Evolutionary conservation across 768 basidiomycete genomes (phyloP), one percentile per base, ranked within the genome.

Genomic region (Termitomyces sp.): DNA sequence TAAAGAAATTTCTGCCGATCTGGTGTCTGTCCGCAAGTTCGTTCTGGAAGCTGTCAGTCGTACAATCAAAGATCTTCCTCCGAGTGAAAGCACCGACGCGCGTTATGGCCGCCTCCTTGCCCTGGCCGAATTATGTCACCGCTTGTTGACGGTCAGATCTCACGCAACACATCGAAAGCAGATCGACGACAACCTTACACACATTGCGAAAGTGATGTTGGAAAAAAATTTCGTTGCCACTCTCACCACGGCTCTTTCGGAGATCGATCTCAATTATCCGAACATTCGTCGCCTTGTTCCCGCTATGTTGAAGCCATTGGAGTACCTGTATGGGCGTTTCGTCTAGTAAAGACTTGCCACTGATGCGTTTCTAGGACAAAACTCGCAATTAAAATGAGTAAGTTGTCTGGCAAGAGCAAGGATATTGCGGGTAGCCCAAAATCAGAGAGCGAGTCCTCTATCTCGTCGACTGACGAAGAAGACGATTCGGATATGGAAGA

Each of bases 371-470:
- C 22, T 30, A 96, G 94, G 52, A 91, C 97, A 18, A 97, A 96
- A 70, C 80, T 95, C 54, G 95, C 96, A n/a, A 98, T 97, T 73
- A 98, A 96, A 73, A 95, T 98, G 92, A 96, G 93, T 50, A 84
- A 88, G 43, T 78, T 86, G 9, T 82, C 86, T 14, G 81, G 80
- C 48, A 90, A 86, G 71, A 72, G 64, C 44, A 90, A 89, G 66
- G 87, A 85, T 24, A 68, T 69, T 24, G 63, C 72, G 12, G 85
- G 84, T 28, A 79, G 80, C 24, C 69, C 71, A 50, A 72, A 80
- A 63, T 74, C 73, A 28, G 76, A 75, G 33, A 80, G 70, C 53
- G 81, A 78, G 10, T 75, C 80, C 1, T 85, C 84, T 47, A 68
- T 74, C 48, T 71, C 68, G 10, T 79, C 82, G 6, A 80, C 81